phyloP scores from a whole-genome alignment of 805 yeast genomes.

The Tetrapisispora nanseiensis region DNA sequence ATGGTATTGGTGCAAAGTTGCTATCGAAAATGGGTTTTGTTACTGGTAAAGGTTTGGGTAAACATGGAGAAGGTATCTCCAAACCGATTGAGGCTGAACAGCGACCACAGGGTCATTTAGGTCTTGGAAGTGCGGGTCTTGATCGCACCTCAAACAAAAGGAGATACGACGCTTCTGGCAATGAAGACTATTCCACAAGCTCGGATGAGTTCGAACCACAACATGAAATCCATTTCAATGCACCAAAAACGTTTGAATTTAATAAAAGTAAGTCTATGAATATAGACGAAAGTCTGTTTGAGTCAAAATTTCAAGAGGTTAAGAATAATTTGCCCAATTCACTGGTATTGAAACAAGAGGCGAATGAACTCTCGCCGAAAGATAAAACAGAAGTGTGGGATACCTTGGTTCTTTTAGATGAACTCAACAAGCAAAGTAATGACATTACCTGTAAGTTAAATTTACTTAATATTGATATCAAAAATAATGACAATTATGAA shows the following conservation, averaged over 20 bases:
- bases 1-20: conserved; percentile 81
- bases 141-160: neutral
- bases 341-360: neutral
- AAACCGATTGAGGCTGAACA: conserved; percentile 68
- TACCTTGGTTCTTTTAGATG: neutral
- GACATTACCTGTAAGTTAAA: neutral
- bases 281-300: neutral
- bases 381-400: neutral
- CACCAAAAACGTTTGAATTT: neutral
- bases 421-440: neutral
- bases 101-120: conserved; percentile 52
- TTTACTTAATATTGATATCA: neutral
- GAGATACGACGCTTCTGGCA: neutral
- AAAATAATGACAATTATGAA: neutral
- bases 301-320: neutral
- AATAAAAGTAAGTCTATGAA: neutral
- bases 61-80: conserved; percentile 56
- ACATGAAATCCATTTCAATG: conserved; percentile 7
- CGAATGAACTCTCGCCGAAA: neutral
- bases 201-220: conserved; percentile 12
- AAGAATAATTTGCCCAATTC: neutral
- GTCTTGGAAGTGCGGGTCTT: conserved; percentile 49
- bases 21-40: conserved; percentile 80
- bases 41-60: conserved; percentile 80
- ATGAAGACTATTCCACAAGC: conserved; percentile 1